phyloP scores from a whole-genome alignment of 1,284 basidiomycete species.

The Ceratobasidium sp. region DNA sequence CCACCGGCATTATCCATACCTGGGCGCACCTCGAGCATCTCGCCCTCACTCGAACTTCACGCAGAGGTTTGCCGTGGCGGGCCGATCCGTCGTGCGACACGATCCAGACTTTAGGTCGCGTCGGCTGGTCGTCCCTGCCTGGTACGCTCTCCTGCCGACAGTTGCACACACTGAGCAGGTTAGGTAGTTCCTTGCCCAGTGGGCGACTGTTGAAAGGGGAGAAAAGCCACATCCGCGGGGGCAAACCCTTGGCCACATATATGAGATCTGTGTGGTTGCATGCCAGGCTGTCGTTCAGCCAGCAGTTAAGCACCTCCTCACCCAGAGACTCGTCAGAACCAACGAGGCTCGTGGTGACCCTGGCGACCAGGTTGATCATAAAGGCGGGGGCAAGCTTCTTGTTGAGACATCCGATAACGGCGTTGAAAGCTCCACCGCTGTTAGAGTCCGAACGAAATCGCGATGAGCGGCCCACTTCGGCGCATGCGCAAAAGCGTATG shows the following conservation, averaged over 20 bases:
- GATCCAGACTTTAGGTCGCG: slow-evolving; percentile 12
- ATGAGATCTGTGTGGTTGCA: slow-evolving; percentile 15
- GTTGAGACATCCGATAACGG: slow-evolving; percentile 6
- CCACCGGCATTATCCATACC: not conserved
- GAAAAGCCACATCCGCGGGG: slow-evolving; percentile 12
- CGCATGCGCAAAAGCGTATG: not conserved
- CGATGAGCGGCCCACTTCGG: not conserved
- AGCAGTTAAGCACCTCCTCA: not conserved
- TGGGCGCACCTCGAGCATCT: slow-evolving; percentile 4
- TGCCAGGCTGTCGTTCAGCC: slow-evolving; percentile 1
- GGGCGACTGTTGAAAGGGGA: slow-evolving; percentile 23
- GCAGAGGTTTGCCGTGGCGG: not conserved
- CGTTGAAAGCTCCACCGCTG: not conserved
- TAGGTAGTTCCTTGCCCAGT: slow-evolving; percentile 27
- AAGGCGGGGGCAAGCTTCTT: slow-evolving; percentile 21
- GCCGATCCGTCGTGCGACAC: slow-evolving; percentile 5
- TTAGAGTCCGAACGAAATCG: not conserved
- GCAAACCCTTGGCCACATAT: not conserved
- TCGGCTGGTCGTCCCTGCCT: not conserved
- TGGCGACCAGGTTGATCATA: not conserved
- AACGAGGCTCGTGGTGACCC: not conserved
- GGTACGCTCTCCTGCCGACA: not conserved
- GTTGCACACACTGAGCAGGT: slow-evolving; percentile 1
- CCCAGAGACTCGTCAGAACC: not conserved
- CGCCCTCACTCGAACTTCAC: not conserved